Conservation (phyloP, 179 eudicot genomes). For the Silene coronaria region DNA sequence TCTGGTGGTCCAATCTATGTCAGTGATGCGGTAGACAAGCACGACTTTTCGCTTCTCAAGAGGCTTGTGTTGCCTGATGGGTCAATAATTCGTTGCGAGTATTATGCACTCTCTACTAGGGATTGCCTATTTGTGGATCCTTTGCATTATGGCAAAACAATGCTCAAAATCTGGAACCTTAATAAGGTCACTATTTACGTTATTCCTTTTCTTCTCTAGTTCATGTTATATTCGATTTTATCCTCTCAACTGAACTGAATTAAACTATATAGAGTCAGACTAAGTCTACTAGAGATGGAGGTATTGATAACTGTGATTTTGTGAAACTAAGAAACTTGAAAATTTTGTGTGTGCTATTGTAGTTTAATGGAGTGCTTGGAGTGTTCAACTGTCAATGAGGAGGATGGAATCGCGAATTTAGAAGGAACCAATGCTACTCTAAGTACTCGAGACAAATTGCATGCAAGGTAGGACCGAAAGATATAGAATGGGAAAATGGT, state of each 20-base stretch:
- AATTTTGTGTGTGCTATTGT: background rate
- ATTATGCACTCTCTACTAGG: conserved; percentile 71
- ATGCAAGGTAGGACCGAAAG: conserved; percentile 43
- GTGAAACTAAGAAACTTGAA: no score
- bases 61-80: conserved; percentile 72
- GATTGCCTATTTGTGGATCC: conserved; percentile 87
- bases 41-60: conserved; percentile 60
- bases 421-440: conserved; percentile 56
- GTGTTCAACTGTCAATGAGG: conserved; percentile 87
- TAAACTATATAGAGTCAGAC: no score
- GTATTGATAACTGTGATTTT: no score
- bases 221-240: no score
- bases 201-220: no score
- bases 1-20: conserved; percentile 91
- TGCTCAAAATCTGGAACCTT: conserved; percentile 91
- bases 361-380: conserved; percentile 71
- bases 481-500: conserved; percentile 74
- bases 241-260: no score
- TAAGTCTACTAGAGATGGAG: no score
- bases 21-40: conserved; percentile 73
- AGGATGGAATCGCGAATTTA: conserved; percentile 65
- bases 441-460: conserved; percentile 49
- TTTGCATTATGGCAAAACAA: conserved; percentile 74
- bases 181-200: conserved; percentile 43
- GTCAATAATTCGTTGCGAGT: conserved; percentile 56